Evolutionary conservation across 2,329 filamentous ascomycete species (phyloP), one percentile per base, ranked within the genome.

Genomic region (Cryphonectria naterciae): DNA sequence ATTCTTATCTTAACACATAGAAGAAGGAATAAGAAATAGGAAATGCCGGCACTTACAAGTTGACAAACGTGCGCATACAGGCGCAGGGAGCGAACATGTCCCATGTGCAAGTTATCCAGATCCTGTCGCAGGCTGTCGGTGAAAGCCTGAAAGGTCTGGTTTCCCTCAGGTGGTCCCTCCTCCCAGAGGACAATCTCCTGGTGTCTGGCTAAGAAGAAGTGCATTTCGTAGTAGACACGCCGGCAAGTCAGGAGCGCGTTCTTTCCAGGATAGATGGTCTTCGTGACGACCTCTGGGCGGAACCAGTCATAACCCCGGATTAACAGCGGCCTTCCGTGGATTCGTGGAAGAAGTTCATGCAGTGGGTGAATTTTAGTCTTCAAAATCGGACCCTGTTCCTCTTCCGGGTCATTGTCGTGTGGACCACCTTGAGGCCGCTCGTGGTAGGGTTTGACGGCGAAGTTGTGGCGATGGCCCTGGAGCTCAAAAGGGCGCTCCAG

Each of bases 201-300:
- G 17, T 41, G n/a, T 2, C 17, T 64, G 4, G 35, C 41, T n/a
- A 63, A 39, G n/a, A 67, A 5, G 10, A 28, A 4, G 11, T 28
- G 5, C n/a, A 64, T 43, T 0, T 72, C 65, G 17, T 67, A 41
- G 41, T 72, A 70, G 25, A 67, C 32, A 32, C 65, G 68, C 6
- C 68, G 65, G 41, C 71, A 70, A 7, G 69, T 65, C 7, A 19
- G 52, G 2, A 72, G 65, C 2, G 70, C 19, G 13, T 11, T 25
- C 19, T 32, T 19, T 19, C 54, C 61, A 54, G 15, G 19, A 3
- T 39, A 63, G 56, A 25, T 19, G 1, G 6, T 7, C n/a, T 19
- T 65, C n/a, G 7, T 8, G 15, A 13, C 17, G 22, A 25, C 1
- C 8, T 63, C 63, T 28, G 68, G 68, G 41, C 68, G 68, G 8